A percentile compares a stretch with the other conserved stretches of the same genome.
Conservation (phyloP, 345 rosid species). For the Gossypium sturtianum region DNA sequence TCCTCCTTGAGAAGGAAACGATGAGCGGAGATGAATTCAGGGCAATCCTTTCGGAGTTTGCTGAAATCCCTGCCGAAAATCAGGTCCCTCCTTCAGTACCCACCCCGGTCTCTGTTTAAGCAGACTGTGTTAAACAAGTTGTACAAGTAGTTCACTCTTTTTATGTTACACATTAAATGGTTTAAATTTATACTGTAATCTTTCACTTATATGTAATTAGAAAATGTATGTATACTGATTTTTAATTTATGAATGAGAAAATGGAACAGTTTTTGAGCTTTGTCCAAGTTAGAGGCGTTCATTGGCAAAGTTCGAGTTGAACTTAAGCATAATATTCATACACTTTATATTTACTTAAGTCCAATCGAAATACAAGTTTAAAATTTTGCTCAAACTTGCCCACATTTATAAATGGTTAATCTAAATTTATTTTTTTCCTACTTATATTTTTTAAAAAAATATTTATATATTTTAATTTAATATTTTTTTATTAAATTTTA, state of each 20-base stretch:
- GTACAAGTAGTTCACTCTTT: neutral
- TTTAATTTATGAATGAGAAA: neutral
- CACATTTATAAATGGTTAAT: no score
- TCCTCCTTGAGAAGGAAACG: slow-evolving; percentile 89
- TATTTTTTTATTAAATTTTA: no score
- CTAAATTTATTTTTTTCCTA: no score
- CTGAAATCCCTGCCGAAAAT: slow-evolving; percentile 81
- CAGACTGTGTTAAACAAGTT: neutral
- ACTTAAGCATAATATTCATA: no score
- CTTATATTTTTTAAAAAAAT: no score
- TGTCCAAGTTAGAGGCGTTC: no score
- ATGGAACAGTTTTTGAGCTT: neutral
- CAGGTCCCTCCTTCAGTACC: slow-evolving; percentile 51
- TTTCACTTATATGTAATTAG: neutral
- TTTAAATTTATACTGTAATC: neutral
- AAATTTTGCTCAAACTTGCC: no score
- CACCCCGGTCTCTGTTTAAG: slow-evolving; percentile 45
- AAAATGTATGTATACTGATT: slow-evolving; percentile 5
- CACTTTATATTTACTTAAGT: no score
- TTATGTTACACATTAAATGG: neutral
- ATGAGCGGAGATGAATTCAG: slow-evolving; percentile 86
- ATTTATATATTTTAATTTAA: no score
- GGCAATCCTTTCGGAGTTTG: slow-evolving; percentile 87
- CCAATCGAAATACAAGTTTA: no score
- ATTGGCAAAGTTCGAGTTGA: no score